Base-by-base conservation (phyloP, 208 protist genomes). In the Trypanosomatidae sp. region DNA sequence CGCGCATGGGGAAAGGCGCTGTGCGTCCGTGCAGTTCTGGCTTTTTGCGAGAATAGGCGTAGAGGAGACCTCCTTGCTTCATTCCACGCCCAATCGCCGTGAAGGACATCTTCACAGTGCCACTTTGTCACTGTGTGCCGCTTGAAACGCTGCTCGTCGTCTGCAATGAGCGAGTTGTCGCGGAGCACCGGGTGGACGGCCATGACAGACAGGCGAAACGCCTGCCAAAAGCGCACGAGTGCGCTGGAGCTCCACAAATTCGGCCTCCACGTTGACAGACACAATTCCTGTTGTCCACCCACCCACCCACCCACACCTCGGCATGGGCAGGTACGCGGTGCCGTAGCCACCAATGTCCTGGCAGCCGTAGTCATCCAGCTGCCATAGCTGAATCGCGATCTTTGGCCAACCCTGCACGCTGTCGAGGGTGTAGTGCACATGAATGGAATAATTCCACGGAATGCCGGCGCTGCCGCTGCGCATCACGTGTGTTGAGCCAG, bases 271-370 rank as follows among this genome's bases (percentile, higher is more conserved):
- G 90, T 94, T 9, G 71, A 73, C 25, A 95, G 67, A 47, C 90
- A 82, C 60, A 98, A 70, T 70, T 90, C 79, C 73, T 93, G 82
- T 50, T 94, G 64, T 0, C 70, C 77, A 1, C 39, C 64, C 36
- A 39, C 36, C 36, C 36, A 39, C 36, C 36, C 36, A 39, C 36
- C 36, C 36, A 39, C 36, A 39, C 65, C 76, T 66, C 1, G 87
- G 85, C 66, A 90, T 87, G 10, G 94, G 94, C 10, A 98, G 43
- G 69, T 93, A 95, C 6, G 85, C 82, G 36, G 92, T 88, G 58
- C 91, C 92, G 71, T 98, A 98, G 19, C 92, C 94, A 1, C 73
- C 87, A 52, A 98, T 81, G 55, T 97, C 89, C 73, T 96, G 95
- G 55, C 92, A 77, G 19, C 91, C 91, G 65, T 95, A 96, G 58